Base-by-base conservation (phyloP, 176 grass and related monocot species). In the Carex myosuroides region DNA sequence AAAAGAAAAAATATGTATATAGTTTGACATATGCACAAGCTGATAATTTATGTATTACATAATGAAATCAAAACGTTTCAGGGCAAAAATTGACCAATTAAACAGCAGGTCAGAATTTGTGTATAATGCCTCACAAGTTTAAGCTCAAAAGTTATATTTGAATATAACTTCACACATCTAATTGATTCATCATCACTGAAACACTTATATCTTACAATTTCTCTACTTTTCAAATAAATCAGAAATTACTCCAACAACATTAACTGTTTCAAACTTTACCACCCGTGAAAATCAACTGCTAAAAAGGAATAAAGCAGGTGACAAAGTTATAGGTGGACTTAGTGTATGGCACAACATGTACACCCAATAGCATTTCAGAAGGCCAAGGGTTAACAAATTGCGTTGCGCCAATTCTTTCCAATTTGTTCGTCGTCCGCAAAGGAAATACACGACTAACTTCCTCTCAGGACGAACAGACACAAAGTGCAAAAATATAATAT, bases 281-380 rank as follows among this genome's bases (percentile, higher is more conserved):
- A 39, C 37, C 37, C 37, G 72, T 77, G 72, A 77, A 77, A 77
- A 77, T 77, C 72, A 77, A 77, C 72, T 77, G 12, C 72, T 13
- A 26, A 21, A 77, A 41, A 77, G 3, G 16, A 13, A 77, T 24
- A 52, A 54, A 77, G 72, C 48, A 77, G 72, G 48, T 55, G 48
- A 77, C 72, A 77, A 77, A 77, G 72, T 77, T 77, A 77, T 55
- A 77, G 72, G 72, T 32, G 72, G 72, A 77, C 13, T 56, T 17
- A 11, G 21, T 77, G 4, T 77, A 29, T 29, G 72, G 72, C 72
- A 55, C 21, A 77, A 77, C 22, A 77, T 30, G 22, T 77, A 77
- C 50, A 48, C 50, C 48, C 48, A 77, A 16, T 72, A 56, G 50
- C 72, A 77, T 77, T 53, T 30, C 48, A 55, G 0, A 30, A 24